Evolutionary conservation across 2,329 filamentous ascomycete species (phyloP).

Genomic region (Nannizzia gypsea): DNA sequence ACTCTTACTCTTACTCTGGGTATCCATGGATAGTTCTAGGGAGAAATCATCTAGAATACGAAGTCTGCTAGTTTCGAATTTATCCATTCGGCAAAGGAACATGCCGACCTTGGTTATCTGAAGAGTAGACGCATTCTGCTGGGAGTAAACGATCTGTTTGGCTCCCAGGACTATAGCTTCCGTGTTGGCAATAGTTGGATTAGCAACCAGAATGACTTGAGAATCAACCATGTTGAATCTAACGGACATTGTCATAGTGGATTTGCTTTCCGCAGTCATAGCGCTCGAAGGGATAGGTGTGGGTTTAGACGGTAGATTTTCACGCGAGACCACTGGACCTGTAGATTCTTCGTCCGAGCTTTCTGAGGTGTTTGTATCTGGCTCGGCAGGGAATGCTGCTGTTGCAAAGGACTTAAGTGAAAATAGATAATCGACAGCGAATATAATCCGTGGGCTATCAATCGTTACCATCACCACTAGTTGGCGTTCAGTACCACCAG

Average conservation of each 20-base stretch:
- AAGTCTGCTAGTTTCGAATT: conserved; percentile 78
- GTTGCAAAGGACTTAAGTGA: conserved; percentile 75
- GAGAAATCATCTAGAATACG: conserved; percentile 96
- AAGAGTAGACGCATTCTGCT: conserved; percentile 86
- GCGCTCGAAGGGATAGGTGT: neutral
- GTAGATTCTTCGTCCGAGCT: conserved; percentile 29
- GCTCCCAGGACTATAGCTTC: conserved; percentile 93
- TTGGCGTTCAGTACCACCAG: conserved; percentile 66
- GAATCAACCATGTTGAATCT: conserved; percentile 90
- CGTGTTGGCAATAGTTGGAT: conserved; percentile 76
- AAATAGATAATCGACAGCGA: conserved; percentile 91
- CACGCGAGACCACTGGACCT: conserved; percentile 9
- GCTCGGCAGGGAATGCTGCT: conserved; percentile 50
- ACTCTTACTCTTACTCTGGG: conserved; percentile 47
- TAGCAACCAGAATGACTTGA: conserved; percentile 91
- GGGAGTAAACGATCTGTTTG: conserved; percentile 82
- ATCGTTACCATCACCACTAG: conserved; percentile 86
- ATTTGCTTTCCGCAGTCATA: neutral
- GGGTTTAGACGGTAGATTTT: neutral
- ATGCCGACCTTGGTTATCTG: conserved; percentile 92
- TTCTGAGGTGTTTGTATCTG: conserved; percentile 28
- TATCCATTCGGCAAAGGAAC: conserved; percentile 98
- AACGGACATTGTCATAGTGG: conserved; percentile 65
- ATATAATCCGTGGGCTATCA: conserved; percentile 87
- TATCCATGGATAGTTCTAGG: conserved; percentile 77